These are phyloP conservation scores for Tetraselmis chui DNA, from an alignment of 139 green algal species.

Conservation along the genomic window DNA sequence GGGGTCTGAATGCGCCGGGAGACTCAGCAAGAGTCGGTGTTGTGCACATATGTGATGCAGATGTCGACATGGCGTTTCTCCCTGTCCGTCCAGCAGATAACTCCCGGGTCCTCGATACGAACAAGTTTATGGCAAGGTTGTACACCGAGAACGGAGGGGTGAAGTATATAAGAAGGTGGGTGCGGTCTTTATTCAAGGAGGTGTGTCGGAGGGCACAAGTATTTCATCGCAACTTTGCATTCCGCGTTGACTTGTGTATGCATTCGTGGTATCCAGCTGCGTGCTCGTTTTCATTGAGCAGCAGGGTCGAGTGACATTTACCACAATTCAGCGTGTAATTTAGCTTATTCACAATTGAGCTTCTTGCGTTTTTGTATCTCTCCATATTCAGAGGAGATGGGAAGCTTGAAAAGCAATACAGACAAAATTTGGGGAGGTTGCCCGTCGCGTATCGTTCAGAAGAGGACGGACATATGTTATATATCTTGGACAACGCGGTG, in stretches of 20 bases:
- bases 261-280: too few relatives aligned
- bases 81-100: background rate
- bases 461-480: background rate
- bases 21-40: too few relatives aligned
- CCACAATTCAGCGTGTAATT: too few relatives aligned
- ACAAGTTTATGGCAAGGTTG: background rate
- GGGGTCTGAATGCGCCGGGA: too few relatives aligned
- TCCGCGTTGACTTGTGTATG: too few relatives aligned
- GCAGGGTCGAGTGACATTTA: too few relatives aligned
- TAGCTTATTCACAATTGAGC: too few relatives aligned
- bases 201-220: too few relatives aligned
- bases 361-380: background rate
- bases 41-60: too few relatives aligned
- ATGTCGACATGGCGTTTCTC: background rate
- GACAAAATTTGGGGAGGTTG: background rate
- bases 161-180: background rate
- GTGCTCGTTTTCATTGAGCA: too few relatives aligned
- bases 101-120: background rate
- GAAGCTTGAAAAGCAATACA: constrained; percentile 1
- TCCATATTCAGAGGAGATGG: background rate
- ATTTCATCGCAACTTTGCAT: too few relatives aligned
- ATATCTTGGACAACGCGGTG: background rate
- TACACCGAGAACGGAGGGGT: constrained; percentile 4
- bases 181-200: background rate
- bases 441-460: background rate